These are phyloP conservation scores for Trichosporon inkin DNA, from an alignment of 1,284 basidiomycete genomes.

Conservation along the genomic window DNA sequence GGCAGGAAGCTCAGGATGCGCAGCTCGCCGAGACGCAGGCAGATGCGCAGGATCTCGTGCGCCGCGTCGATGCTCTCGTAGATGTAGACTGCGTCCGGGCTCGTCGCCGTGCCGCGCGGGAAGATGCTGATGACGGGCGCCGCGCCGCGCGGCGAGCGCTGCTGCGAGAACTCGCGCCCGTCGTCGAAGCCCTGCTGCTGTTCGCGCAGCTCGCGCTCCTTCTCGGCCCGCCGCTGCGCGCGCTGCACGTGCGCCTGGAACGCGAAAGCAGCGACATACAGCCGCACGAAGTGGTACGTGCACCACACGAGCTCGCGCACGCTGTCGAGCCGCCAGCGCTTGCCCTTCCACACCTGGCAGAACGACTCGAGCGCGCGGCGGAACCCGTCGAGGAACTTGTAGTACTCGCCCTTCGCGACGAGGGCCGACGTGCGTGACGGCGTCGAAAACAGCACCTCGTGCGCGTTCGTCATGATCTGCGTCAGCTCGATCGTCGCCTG, in stretches of 20 bases:
- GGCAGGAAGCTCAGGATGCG: slow-evolving; percentile 47
- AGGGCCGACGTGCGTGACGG: slow-evolving; percentile 46
- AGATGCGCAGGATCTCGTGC: slow-evolving; percentile 47
- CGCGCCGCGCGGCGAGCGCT: slow-evolving; percentile 13
- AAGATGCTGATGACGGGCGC: slow-evolving; percentile 25
- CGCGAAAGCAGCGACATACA: slow-evolving; percentile 51
- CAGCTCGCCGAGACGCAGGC: slow-evolving; percentile 40
- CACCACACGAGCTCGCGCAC: slow-evolving; percentile 43
- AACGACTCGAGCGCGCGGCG: slow-evolving; percentile 38
- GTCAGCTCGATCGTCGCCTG: slow-evolving; percentile 48
- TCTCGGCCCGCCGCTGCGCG: slow-evolving; percentile 40
- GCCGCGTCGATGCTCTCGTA: slow-evolving; percentile 49
- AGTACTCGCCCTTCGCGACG: slow-evolving; percentile 51
- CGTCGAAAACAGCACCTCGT: slow-evolving; percentile 51
- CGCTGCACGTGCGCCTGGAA: slow-evolving; percentile 53
- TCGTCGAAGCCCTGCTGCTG: neutral
- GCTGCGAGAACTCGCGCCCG: slow-evolving; percentile 19
- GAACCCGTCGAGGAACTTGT: slow-evolving; percentile 49
- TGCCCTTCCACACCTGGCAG: slow-evolving; percentile 38
- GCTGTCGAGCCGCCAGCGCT: slow-evolving; percentile 37
- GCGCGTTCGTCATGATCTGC: slow-evolving; percentile 52
- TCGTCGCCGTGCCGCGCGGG: slow-evolving; percentile 44
- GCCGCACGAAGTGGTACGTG: slow-evolving; percentile 49
- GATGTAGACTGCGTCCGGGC: slow-evolving; percentile 49
- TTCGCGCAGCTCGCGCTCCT: slow-evolving; percentile 22